Evolutionary conservation across 495 filamentous ascomycete species (phyloP), one percentile per base, ranked within the genome.

Genomic region (Hypoxylon fragiforme): DNA sequence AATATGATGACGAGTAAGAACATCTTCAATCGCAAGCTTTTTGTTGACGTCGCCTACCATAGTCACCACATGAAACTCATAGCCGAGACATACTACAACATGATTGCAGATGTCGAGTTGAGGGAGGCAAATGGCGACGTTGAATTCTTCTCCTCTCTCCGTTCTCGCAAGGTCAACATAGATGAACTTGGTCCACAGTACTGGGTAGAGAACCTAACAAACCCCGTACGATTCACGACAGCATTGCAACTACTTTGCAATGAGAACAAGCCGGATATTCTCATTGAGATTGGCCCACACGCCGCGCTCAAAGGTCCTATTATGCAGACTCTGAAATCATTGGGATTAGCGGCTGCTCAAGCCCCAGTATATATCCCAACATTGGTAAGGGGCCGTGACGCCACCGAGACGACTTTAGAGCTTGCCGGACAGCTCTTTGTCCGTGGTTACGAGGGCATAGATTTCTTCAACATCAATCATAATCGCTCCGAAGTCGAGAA

Each of bases 241-340:
- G 70, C 69, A 2, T 46, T 80, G 14, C 54, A 64, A 47, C 3
- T 36, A 6, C 58, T 62, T 16, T 62, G 52, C 26, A 52, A 64
- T 56, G 60, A 75, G 57, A 57, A 69, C 13, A 62, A 70, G 44
- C 70, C 69, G 0, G 58, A 74, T 39, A 68, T 74, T 59, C 58
- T 86, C 3, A 58, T 88, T 5, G 84, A 87, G 48, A 70, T 86
- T 43, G 85, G 86, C 1, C 83, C 86, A 15, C 85, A 88, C 56
- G 69, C 74, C 5, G 80, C 83, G 4, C 69, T 89, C 0, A 73
- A 79, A 46, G 80, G 79, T 0, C 82, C 82, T 0, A 68, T 85
- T 28, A 76, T 77, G 53, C 75, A 85, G 57, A 81, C 78, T 18
- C 52, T 84, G 13, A 72, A 79, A 52, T 63, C 65, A 3, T 43